Evolutionary conservation across 164 flowering plant genomes (phyloP).

Genomic region (Vitis amurensis): DNA sequence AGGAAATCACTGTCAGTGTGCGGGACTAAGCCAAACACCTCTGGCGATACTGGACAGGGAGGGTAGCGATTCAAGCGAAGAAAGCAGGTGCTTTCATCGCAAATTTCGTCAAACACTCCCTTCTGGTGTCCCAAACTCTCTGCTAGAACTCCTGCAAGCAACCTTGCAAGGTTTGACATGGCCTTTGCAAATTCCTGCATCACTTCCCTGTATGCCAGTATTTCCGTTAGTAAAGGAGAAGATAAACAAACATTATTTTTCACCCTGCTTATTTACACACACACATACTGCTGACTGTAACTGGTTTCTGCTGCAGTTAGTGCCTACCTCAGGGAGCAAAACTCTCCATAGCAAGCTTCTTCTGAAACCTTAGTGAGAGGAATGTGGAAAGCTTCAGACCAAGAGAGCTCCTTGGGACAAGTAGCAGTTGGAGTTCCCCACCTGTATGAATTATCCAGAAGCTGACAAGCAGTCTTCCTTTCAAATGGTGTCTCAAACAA

Average conservation of each 20-base stretch:
- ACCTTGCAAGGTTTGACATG: constrained; percentile 59
- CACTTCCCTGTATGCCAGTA: constrained; percentile 39
- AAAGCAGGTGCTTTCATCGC: constrained; percentile 57
- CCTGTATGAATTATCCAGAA: constrained; percentile 60
- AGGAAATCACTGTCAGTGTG: constrained; percentile 87
- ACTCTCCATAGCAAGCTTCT: constrained; percentile 45
- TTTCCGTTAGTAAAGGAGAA: neutral
- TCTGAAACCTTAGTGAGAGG: constrained; percentile 59
- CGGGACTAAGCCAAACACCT: constrained; percentile 62
- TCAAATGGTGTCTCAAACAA: constrained; percentile 59
- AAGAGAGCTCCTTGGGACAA: constrained; percentile 52
- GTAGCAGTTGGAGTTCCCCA: constrained; percentile 77
- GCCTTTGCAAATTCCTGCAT: constrained; percentile 53
- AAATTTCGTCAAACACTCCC: constrained; percentile 31
- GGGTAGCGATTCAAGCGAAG: constrained; percentile 77
- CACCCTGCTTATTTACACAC: too few species aligned
- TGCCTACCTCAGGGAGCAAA: constrained; percentile 45
- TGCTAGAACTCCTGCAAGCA: constrained; percentile 52
- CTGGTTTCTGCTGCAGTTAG: neutral
- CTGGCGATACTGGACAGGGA: constrained; percentile 44
- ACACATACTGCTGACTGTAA: neutral
- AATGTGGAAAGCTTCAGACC: constrained; percentile 85
- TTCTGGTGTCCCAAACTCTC: constrained; percentile 42
- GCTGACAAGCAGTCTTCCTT: constrained; percentile 41
- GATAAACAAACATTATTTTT: too few species aligned